Evolutionary conservation across 306 rosid species (phyloP).

Genomic region (Crotalaria pallida): DNA sequence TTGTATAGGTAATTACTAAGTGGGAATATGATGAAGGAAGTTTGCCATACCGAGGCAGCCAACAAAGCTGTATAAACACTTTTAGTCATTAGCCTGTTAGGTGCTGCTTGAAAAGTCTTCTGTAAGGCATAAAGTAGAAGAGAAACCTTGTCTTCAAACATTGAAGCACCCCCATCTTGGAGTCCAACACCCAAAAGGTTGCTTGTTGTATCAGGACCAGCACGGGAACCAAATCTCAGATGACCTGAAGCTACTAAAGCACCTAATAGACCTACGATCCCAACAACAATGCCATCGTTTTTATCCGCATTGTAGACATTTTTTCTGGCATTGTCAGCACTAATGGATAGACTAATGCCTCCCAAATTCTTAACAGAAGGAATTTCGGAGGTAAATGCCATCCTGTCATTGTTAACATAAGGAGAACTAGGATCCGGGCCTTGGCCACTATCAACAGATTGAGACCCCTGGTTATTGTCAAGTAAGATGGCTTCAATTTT

Average conservation of each 20-base stretch:
- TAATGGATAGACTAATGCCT: constrained; percentile 84
- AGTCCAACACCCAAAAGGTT: constrained; percentile 70
- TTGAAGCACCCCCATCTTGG: constrained; percentile 77
- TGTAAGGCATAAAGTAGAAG: constrained; percentile 87
- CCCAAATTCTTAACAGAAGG: constrained; percentile 63
- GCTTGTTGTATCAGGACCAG: constrained; percentile 55
- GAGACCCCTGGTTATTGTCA: constrained; percentile 44
- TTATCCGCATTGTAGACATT: constrained; percentile 88
- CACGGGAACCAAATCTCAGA: constrained; percentile 57
- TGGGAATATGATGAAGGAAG: constrained; percentile 16
- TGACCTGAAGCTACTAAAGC: constrained; percentile 91
- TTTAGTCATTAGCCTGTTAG: constrained; percentile 83
- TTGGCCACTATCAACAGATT: constrained; percentile 33
- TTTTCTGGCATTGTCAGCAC: constrained; percentile 95
- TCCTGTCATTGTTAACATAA: constrained; percentile 45
- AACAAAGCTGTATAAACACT: constrained; percentile 81
- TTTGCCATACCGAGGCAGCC: constrained; percentile 90
- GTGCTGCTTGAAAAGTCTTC: constrained; percentile 95
- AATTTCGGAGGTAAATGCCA: constrained; percentile 54
- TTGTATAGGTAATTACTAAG: neutral
- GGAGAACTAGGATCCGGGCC: constrained; percentile 40
- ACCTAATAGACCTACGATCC: constrained; percentile 87
- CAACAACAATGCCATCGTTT: constrained; percentile 88
- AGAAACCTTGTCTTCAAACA: constrained; percentile 96
- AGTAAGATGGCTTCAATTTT: constrained; percentile 39